Evolutionary conservation across 345 rosid species (phyloP).

Genomic region (Hibiscus syriacus): DNA sequence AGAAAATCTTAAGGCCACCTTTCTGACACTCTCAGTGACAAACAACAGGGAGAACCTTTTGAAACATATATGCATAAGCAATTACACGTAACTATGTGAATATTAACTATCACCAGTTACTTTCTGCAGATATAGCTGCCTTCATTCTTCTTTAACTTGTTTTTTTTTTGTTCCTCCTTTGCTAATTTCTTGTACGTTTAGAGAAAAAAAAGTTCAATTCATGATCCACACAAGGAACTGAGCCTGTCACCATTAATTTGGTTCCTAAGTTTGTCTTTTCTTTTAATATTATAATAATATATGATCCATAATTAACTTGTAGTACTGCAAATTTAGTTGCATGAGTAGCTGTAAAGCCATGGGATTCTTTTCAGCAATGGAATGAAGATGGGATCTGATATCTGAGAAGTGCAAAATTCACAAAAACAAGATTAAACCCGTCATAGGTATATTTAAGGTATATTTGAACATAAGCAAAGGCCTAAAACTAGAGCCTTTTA

Average conservation of each 20-base stretch:
- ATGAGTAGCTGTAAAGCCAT: slow-evolving; percentile 3
- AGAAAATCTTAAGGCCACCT: not conserved
- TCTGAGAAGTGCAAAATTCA: slow-evolving; percentile 25
- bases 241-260: slow-evolving; percentile 11
- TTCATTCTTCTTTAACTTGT: slow-evolving; percentile 1
- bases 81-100: not conserved
- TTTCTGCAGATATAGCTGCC: not conserved
- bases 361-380: slow-evolving; percentile 10
- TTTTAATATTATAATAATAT: not conserved
- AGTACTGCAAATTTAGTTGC: slow-evolving; percentile 14
- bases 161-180: not conserved
- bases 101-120: not conserved
- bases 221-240: slow-evolving; percentile 2
- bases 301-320: not conserved
- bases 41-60: slow-evolving; percentile 3
- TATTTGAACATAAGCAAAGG: slow-evolving; percentile 17
- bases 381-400: slow-evolving; percentile 23
- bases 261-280: slow-evolving; percentile 15
- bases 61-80: not conserved
- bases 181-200: slow-evolving; percentile 4
- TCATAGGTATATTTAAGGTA: too few relatives aligned
- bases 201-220: not conserved
- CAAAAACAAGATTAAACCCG: slow-evolving; percentile 8
- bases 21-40: slow-evolving; percentile 7
- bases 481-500: slow-evolving; percentile 32